Evolutionary conservation across 495 filamentous ascomycete genomes (phyloP).

Genomic region (Beverwykella pulmonaria): DNA sequence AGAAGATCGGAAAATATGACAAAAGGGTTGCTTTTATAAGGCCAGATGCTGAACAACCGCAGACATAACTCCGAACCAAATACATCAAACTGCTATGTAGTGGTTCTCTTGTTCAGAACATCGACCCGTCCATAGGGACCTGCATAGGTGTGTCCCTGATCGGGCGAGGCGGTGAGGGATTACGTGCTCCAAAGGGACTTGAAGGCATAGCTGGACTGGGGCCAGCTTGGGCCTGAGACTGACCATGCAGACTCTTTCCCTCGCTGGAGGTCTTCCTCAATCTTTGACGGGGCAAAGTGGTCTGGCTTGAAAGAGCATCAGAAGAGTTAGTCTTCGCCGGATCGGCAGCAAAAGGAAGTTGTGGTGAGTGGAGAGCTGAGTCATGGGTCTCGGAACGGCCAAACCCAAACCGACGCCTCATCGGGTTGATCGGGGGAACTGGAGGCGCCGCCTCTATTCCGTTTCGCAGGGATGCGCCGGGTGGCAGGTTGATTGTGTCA

Average conservation of each 20-base stretch:
- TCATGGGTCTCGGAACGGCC: conserved; percentile 29
- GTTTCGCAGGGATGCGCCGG: conserved; percentile 47
- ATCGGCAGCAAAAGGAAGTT: conserved; percentile 24
- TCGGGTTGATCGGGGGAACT: conserved; percentile 46
- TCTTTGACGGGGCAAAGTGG: conserved; percentile 7
- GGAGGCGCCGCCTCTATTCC: conserved; percentile 45
- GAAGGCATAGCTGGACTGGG: conserved; percentile 30
- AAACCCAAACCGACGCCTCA: conserved; percentile 41
- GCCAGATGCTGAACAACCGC: not conserved
- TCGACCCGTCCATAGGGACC: conserved; percentile 29
- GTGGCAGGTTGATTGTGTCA: conserved; percentile 48
- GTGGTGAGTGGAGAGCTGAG: conserved; percentile 20
- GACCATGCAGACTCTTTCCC: conserved; percentile 31
- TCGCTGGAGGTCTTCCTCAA: conserved; percentile 39
- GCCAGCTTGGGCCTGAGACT: conserved; percentile 21
- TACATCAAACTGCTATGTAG: not conserved
- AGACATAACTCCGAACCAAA: not conserved
- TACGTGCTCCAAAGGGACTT: conserved; percentile 10
- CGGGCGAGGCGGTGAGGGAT: conserved; percentile 30
- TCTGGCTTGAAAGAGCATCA: conserved; percentile 30
- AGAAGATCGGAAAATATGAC: not conserved
- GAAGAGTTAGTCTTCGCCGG: conserved; percentile 31
- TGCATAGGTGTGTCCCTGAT: conserved; percentile 27
- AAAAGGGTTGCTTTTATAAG: not conserved
- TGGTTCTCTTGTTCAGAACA: conserved; percentile 20